Percentiles rank a stretch among this genome's conserved stretches.
Evolutionary conservation across 805 yeast species (phyloP).

Genomic region (Monosporozyma aerobia): DNA sequence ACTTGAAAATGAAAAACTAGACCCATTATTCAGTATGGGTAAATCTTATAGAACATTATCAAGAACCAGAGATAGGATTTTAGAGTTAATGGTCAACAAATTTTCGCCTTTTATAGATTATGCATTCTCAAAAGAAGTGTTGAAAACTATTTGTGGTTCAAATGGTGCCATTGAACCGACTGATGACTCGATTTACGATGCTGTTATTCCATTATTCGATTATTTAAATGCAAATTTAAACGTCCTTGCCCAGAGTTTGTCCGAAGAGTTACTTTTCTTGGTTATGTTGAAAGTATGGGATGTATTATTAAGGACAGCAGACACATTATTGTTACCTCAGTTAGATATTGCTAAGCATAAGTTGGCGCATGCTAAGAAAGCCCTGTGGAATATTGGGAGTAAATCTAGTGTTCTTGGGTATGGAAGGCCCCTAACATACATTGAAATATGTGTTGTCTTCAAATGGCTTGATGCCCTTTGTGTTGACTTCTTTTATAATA

Average conservation of each 20-base stretch:
- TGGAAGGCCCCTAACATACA: constrained; percentile 45
- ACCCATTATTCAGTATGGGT: constrained; percentile 75
- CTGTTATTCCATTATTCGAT: constrained; percentile 65
- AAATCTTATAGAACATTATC: constrained; percentile 57
- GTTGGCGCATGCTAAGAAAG: constrained; percentile 28
- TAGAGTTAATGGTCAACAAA: constrained; percentile 62
- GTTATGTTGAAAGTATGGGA: constrained; percentile 78
- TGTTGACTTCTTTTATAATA: constrained; percentile 66
- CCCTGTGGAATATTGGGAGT: constrained; percentile 31
- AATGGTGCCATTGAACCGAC: constrained; percentile 38
- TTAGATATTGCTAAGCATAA: constrained; percentile 34
- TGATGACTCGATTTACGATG: constrained; percentile 45
- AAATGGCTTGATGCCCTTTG: constrained; percentile 62
- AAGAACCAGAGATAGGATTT: constrained; percentile 56
- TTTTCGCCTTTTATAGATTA: constrained; percentile 55
- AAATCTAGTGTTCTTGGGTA: constrained; percentile 33
- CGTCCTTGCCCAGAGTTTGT: constrained; percentile 50
- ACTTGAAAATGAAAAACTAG: constrained; percentile 70
- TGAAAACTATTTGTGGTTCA: constrained; percentile 47
- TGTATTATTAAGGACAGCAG: constrained; percentile 60
- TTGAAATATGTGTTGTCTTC: constrained; percentile 59
- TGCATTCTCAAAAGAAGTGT: constrained; percentile 47
- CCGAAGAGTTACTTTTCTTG: constrained; percentile 45
- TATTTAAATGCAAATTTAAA: constrained; percentile 61
- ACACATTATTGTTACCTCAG: constrained; percentile 65